These are phyloP conservation scores for Staphylotrichum longicolle DNA, from an alignment of 495 filamentous ascomycete genomes.

Conservation along the genomic window DNA sequence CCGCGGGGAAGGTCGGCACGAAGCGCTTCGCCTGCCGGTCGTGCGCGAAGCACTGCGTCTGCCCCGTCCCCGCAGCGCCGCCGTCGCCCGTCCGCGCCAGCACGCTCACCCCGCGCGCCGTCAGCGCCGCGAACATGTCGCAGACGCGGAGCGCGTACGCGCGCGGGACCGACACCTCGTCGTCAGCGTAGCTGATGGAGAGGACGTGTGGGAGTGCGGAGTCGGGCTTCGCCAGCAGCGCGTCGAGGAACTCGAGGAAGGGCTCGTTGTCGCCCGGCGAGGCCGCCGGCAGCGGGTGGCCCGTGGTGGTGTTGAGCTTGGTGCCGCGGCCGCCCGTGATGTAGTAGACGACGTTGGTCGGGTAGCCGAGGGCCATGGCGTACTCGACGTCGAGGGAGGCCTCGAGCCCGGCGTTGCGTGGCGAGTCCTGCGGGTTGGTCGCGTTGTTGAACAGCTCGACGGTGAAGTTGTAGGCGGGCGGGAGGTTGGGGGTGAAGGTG, in stretches of 20 bases:
- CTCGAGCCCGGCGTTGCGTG: constrained; percentile 49
- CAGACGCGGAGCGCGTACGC: constrained; percentile 65
- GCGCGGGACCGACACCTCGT: constrained; percentile 61
- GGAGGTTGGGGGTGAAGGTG: constrained; percentile 48
- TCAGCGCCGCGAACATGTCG: constrained; percentile 68
- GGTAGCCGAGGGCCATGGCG: constrained; percentile 58
- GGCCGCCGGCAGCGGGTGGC: constrained; percentile 37
- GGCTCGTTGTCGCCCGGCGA: constrained; percentile 68
- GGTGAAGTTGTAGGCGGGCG: constrained; percentile 54
- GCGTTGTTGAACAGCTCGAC: constrained; percentile 61
- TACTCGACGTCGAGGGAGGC: constrained; percentile 75
- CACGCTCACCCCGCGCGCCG: constrained; percentile 68
- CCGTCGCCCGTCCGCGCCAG: constrained; percentile 70
- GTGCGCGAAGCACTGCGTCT: constrained; percentile 59
- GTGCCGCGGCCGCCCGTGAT: constrained; percentile 63
- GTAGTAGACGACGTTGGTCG: constrained; percentile 59
- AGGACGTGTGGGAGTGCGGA: constrained; percentile 69
- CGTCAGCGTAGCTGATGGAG: constrained; percentile 71
- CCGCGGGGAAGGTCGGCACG: constrained; percentile 66
- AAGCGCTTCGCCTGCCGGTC: constrained; percentile 61
- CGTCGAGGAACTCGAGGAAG: constrained; percentile 75
- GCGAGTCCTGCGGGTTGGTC: constrained; percentile 48
- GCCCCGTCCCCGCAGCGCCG: constrained; percentile 55
- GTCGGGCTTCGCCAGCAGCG: constrained; percentile 60
- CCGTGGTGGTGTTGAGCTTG: constrained; percentile 51